Evolutionary conservation across 2,329 filamentous ascomycete genomes (phyloP).

Genomic region (Davidsoniella neocaledoniae): DNA sequence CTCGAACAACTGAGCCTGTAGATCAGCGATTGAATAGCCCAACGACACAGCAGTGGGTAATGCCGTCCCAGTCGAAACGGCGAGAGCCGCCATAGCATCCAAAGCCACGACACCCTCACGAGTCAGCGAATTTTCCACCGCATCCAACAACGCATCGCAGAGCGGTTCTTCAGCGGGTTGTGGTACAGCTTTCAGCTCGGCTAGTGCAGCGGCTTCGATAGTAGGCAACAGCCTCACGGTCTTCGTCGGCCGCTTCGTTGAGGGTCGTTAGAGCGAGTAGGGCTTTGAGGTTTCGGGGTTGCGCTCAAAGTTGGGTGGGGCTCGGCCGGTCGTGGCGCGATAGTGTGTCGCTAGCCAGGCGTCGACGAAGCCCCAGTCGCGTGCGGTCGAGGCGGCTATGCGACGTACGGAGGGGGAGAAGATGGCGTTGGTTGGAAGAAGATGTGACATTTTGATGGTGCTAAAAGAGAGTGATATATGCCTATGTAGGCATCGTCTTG

Average conservation of each 20-base stretch:
- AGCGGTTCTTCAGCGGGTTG: not conserved
- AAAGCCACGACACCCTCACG: slow-evolving; percentile 38
- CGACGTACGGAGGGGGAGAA: slow-evolving; percentile 54
- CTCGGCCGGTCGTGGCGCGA: slow-evolving; percentile 31
- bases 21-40: slow-evolving; percentile 33
- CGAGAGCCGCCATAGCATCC: slow-evolving; percentile 37
- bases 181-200: slow-evolving; percentile 25
- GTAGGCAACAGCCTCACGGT: slow-evolving; percentile 39
- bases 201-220: slow-evolving; percentile 42
- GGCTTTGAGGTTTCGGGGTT: slow-evolving; percentile 68
- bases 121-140: slow-evolving; percentile 37
- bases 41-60: slow-evolving; percentile 32
- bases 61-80: slow-evolving; percentile 32
- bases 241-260: slow-evolving; percentile 66
- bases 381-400: slow-evolving; percentile 63
- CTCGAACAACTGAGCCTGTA: slow-evolving; percentile 36
- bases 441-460: slow-evolving; percentile 21
- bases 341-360: slow-evolving; percentile 63
- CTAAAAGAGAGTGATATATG: not conserved
- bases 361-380: slow-evolving; percentile 84
- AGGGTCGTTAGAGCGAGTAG: slow-evolving; percentile 56
- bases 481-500: not conserved
- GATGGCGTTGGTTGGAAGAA: slow-evolving; percentile 32
- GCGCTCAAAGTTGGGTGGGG: slow-evolving; percentile 62
- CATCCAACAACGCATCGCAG: slow-evolving; percentile 29